Conservation (phyloP, 257 asterid species). For the Dorcoceras hygrometricum region DNA sequence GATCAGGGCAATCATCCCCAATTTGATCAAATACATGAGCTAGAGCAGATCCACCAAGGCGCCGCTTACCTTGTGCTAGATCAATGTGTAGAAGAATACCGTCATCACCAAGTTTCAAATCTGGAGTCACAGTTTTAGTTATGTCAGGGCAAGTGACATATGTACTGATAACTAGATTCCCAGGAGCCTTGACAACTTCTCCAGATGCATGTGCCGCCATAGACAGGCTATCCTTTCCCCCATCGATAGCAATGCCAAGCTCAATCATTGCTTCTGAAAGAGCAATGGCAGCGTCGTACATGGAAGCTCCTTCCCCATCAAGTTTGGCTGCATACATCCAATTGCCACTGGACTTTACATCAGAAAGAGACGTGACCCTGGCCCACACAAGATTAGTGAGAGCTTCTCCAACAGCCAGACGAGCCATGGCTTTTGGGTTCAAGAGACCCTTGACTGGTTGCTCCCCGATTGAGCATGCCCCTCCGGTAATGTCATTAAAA, state of each 20-base stretch:
- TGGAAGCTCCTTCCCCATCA: constrained; percentile 94
- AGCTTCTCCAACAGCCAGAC: constrained; percentile 91
- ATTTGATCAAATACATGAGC: constrained; percentile 87
- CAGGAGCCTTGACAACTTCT: constrained; percentile 96
- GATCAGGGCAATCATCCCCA: constrained; percentile 84
- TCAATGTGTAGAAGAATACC: constrained; percentile 85
- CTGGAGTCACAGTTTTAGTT: constrained; percentile 86
- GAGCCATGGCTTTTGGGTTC: constrained; percentile 90
- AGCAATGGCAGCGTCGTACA: constrained; percentile 91
- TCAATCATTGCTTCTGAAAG: constrained; percentile 93
- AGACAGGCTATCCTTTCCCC: constrained; percentile 96
- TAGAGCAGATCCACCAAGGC: constrained; percentile 92
- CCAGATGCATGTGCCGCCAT: constrained; percentile 85
- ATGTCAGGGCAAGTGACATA: constrained; percentile 93
- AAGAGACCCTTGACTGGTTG: constrained; percentile 88
- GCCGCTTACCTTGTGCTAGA: constrained; percentile 75
- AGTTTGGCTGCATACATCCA: constrained; percentile 99
- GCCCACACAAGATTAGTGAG: constrained; percentile 93
- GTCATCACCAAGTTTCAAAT: constrained; percentile 76
- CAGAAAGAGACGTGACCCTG: constrained; percentile 74
- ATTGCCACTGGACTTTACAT: constrained; percentile 91
- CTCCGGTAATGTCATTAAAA: constrained; percentile 74
- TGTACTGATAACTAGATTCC: constrained; percentile 85
- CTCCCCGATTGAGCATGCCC: constrained; percentile 89
- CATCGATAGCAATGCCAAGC: constrained; percentile 93